Base-by-base conservation (phyloP, 805 yeast species). In the Zygosaccharomyces kombuchaensis region DNA sequence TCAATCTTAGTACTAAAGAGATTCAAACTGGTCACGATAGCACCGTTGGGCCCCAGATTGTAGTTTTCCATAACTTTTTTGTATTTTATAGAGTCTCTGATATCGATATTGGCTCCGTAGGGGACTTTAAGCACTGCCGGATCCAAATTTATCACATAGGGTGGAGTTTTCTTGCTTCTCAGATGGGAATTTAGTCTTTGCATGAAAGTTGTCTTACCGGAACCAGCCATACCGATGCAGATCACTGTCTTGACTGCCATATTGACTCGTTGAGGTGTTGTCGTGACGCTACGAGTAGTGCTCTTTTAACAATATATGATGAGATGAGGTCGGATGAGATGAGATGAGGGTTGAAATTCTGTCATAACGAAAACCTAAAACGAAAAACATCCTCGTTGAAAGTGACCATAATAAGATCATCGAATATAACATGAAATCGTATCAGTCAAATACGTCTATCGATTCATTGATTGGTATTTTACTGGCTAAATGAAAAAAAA, bases 131-230 rank as follows among this genome's bases (percentile, higher is more conserved):
- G 69, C 14, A 93, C 98, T 1, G 99, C 99, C 1, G 99, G 99
- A 70, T 93, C 99, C 41, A 93, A 72, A 62, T 93, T 93, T 48
- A 93, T 78, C 22, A 91, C 95, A 67, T 93, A 93, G 9, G 99
- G 98, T 16, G 91, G 83, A 23, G 68, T 67, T 50, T 82, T 75
- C 47, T 77, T 72, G 27, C 87, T 49, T 60, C 90, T 96, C 27
- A 93, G 71, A 65, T 93, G 95, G 0, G 96, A 79, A 68, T 91
- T 91, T 50, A 93, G 72, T 52, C 99, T 72, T 66, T 93, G 99
- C 88, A 93, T 83, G 64, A 93, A 93, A 8, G 99, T 93, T 69
- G 99, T 91, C 67, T 93, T 93, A 59, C 99, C 99, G 43, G 95
- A 83, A 29, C 80, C 81, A 62, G 87, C 83, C 83, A 78, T 78